Base-by-base conservation (phyloP, 768 basidiomycete genomes). In the Amanita thiersii region DNA sequence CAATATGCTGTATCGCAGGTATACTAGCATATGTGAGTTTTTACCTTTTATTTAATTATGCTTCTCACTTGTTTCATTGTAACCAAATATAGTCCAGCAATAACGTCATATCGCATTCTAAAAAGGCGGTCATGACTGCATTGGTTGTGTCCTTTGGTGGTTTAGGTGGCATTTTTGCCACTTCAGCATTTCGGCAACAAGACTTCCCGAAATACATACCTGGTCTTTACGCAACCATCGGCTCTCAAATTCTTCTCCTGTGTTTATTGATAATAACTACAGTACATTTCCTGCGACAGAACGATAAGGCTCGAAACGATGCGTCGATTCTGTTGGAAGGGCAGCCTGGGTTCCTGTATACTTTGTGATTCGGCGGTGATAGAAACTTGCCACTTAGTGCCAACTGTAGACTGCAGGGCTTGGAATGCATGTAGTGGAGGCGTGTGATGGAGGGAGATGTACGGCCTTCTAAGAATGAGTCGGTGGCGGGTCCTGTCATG, bases 81-180 rank as follows among this genome's bases (percentile, higher is more conserved):
- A n/a, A n/a, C n/a, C 34, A 28, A 34, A 19, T 26, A 5, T 45
- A 75, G 72, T 63, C 69, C 3, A 62, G 71, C 17, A 74, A 74
- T 51, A 75, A 74, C 49, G 56, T 70, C 18, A 55, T 68, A 44
- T 68, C 71, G 3, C 70, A 75, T 44, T 64, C 67, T 17, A 75
- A 73, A 51, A 60, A 68, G 21, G 68, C 70, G 4, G 64, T 72
- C 23, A 65, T 69, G 8, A 69, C 66, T n/a, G 67, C 66, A 4
- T 52, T 71, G 12, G 58, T 68, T n/a, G 53, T 71, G 29, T 64
- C 66, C n/a, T 71, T 70, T 33, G 68, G 65, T 14, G 68, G 69
- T n/a, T 48, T 69, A 28, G 72, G 72, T 21, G 71, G 71, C 14
- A 64, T 73, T 5, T 56, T 71, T 44, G 70, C 72, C 8, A 70